phyloP scores from a whole-genome alignment of 306 rosid species.

The Herpetospermum pedunculosum region DNA sequence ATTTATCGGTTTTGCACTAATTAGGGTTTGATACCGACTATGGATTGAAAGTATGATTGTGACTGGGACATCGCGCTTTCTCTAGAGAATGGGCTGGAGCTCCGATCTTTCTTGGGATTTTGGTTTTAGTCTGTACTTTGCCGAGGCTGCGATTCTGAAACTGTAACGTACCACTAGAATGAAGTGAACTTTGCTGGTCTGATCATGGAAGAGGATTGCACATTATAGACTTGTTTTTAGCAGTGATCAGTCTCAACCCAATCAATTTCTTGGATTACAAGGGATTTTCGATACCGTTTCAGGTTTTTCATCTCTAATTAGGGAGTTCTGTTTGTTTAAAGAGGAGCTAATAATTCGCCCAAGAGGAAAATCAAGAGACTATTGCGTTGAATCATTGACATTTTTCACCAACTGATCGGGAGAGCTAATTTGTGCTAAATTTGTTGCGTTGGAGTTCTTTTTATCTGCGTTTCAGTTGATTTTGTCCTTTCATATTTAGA shows the following conservation, averaged over 20 bases:
- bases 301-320: background rate
- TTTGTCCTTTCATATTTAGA: background rate
- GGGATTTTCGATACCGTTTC: slow-evolving; percentile 12
- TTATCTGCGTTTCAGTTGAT: background rate
- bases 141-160: slow-evolving; percentile 27
- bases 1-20: slow-evolving; percentile 15
- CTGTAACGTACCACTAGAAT: slow-evolving; percentile 39
- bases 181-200: slow-evolving; percentile 22
- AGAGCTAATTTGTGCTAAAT: slow-evolving; percentile 31
- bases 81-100: slow-evolving; percentile 22
- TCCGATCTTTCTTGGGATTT: slow-evolving; percentile 20
- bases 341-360: slow-evolving; percentile 29
- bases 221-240: slow-evolving; percentile 22
- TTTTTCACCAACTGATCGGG: slow-evolving; percentile 26
- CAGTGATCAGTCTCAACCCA: slow-evolving; percentile 31
- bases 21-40: slow-evolving; percentile 33
- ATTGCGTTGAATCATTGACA: slow-evolving; percentile 29
- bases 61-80: slow-evolving; percentile 9
- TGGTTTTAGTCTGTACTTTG: slow-evolving; percentile 23
- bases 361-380: slow-evolving; percentile 23
- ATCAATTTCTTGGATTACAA: slow-evolving; percentile 12
- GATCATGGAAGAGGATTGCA: slow-evolving; percentile 71
- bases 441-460: slow-evolving; percentile 4
- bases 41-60: slow-evolving; percentile 15
- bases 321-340: slow-evolving; percentile 8